phyloP scores from a whole-genome alignment of 345 rosid genomes.

The Eucalyptus globulus region DNA sequence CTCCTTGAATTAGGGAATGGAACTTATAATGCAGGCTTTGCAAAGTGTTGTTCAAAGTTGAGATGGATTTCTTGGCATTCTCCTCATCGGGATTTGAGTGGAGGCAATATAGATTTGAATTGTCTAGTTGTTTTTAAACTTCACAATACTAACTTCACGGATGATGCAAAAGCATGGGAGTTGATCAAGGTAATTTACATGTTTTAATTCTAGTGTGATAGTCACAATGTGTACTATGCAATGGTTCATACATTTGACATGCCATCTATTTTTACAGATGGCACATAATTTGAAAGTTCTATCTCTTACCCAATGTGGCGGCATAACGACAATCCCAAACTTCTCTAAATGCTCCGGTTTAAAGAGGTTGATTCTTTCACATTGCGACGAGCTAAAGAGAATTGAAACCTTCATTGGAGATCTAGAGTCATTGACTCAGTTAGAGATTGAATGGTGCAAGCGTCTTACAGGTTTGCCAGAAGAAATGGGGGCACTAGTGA shows the following conservation, averaged over 20 bases:
- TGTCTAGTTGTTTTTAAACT: background rate
- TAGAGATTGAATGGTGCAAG: background rate
- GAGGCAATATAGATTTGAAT: background rate
- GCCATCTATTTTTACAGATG: background rate
- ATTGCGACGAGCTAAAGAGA: background rate
- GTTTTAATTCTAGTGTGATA: fast-evolving
- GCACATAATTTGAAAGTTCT: background rate
- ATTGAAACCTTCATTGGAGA: fast-evolving
- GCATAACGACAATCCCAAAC: background rate
- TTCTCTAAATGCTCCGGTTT: background rate
- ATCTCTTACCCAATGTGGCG: background rate
- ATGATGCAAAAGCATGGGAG: background rate
- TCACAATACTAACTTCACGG: background rate
- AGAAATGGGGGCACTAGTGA: background rate
- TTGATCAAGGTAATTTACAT: background rate
- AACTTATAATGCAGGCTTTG: background rate
- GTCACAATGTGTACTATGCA: background rate
- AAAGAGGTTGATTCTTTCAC: background rate
- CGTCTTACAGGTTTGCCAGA: background rate
- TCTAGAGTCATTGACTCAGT: background rate
- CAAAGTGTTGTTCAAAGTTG: background rate
- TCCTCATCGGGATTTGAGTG: background rate
- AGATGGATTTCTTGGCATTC: background rate
- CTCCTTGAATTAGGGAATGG: background rate
- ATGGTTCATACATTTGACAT: background rate